These are phyloP conservation scores for Yamadazyma laniorum DNA, from an alignment of 805 yeast genomes.

Conservation along the genomic window DNA sequence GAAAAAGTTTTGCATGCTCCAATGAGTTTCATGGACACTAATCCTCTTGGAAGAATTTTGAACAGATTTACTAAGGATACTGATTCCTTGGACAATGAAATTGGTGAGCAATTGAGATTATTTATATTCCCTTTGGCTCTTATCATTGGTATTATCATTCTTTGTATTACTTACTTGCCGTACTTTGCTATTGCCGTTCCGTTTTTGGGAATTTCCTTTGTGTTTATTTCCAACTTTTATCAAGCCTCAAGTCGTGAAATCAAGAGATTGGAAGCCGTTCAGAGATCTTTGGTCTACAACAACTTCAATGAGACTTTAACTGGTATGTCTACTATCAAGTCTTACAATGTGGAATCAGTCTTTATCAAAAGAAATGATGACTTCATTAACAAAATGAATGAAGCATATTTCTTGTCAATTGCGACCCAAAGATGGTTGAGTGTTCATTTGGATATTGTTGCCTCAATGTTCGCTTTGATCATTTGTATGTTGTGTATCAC, in stretches of 20 bases:
- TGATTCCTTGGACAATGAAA: conserved; percentile 44
- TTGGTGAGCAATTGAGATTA: conserved; percentile 42
- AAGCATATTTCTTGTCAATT: conserved; percentile 49
- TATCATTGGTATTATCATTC: conserved; percentile 39
- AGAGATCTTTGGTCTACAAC: conserved; percentile 48
- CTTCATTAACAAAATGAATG: conserved; percentile 47
- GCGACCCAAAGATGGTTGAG: conserved; percentile 66
- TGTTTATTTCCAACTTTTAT: conserved; percentile 43
- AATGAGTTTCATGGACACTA: conserved; percentile 43
- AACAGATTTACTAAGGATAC: conserved; percentile 46
- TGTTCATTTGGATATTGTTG: conserved; percentile 50
- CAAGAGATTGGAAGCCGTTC: conserved; percentile 48
- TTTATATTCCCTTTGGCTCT: conserved; percentile 41
- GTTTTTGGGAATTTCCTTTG: conserved; percentile 41
- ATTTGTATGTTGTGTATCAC: conserved; percentile 59
- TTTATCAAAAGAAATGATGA: conserved; percentile 44
- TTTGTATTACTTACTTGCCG: conserved; percentile 51
- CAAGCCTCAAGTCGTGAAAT: conserved; percentile 47
- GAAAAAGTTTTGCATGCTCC: conserved; percentile 40
- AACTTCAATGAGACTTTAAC: conserved; percentile 49
- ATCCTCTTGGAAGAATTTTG: conserved; percentile 43
- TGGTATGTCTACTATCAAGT: conserved; percentile 48
- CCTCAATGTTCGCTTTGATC: conserved; percentile 49
- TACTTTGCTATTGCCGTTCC: conserved; percentile 58
- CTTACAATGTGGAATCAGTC: conserved; percentile 32